phyloP scores from a whole-genome alignment of 306 rosid genomes.

The Ochetophila trinervis region DNA sequence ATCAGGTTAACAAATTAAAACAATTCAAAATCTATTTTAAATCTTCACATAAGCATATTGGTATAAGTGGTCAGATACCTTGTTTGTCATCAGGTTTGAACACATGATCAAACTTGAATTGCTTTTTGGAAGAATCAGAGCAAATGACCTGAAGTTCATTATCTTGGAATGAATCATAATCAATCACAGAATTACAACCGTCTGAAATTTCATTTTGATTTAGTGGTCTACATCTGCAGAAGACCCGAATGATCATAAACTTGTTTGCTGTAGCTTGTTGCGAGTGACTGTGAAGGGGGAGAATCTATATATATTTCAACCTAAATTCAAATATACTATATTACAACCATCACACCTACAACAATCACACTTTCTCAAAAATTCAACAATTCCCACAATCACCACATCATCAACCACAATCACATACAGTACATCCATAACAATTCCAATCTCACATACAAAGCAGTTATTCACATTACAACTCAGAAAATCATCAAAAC shows the following conservation, averaged over 20 bases:
- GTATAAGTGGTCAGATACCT: constrained; percentile 44
- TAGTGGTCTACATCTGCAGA: constrained; percentile 93
- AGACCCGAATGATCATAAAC: constrained; percentile 87
- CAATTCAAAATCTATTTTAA: neutral
- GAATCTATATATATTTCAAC: too few relatives aligned
- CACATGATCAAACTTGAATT: constrained; percentile 79
- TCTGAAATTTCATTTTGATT: constrained; percentile 52
- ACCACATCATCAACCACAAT: too few relatives aligned
- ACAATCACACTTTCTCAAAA: too few relatives aligned
- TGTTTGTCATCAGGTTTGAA: constrained; percentile 80
- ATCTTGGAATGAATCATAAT: constrained; percentile 64
- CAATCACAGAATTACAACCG: constrained; percentile 56
- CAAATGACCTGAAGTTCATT: constrained; percentile 75
- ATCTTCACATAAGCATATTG: neutral
- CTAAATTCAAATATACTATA: too few relatives aligned
- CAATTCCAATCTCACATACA: too few relatives aligned
- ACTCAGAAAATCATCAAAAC: too few relatives aligned
- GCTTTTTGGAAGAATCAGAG: constrained; percentile 89
- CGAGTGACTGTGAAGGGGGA: too few relatives aligned
- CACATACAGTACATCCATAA: too few relatives aligned
- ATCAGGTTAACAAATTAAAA: neutral
- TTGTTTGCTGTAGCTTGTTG: too few relatives aligned
- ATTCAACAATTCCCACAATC: too few relatives aligned
- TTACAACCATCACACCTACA: too few relatives aligned
- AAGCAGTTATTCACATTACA: too few relatives aligned